phyloP scores from a whole-genome alignment of 768 basidiomycete genomes.

The Saitozyma podzolica region DNA sequence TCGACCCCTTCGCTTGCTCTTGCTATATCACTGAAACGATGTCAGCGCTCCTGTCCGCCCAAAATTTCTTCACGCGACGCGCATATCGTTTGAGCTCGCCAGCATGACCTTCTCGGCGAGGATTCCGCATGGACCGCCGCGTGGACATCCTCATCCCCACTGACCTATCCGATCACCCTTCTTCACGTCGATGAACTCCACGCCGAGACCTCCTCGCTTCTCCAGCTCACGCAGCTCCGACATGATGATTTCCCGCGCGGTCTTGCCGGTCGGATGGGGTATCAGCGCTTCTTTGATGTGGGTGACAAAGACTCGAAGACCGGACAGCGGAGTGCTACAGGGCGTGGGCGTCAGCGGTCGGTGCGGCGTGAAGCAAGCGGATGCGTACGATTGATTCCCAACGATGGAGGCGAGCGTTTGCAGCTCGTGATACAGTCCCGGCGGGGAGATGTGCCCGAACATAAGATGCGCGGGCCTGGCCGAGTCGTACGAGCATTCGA shows the following conservation, averaged over 20 bases:
- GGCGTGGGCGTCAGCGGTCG: conserved; percentile 2
- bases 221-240: conserved; percentile 70
- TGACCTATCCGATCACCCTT: conserved; percentile 81
- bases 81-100: too few species aligned
- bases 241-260: conserved; percentile 68
- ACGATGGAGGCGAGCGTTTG: conserved; percentile 55
- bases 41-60: too few species aligned
- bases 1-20: too few species aligned
- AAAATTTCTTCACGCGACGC: too few species aligned
- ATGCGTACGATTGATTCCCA: neutral
- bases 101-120: too few species aligned
- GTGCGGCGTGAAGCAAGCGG: neutral
- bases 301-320: conserved; percentile 65
- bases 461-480: conserved; percentile 67
- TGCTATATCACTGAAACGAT: too few species aligned
- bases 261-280: conserved; percentile 53
- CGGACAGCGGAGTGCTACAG: conserved; percentile 35
- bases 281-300: conserved; percentile 81
- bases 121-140: too few species aligned
- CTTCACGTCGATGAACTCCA: conserved; percentile 67
- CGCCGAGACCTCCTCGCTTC: conserved; percentile 65
- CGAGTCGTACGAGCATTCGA: conserved; percentile 84
- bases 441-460: conserved; percentile 84
- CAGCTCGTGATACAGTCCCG: conserved; percentile 75
- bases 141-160: conserved; percentile 41